Base-by-base conservation (phyloP, 352 stramenopile genomes). In the Pythium aristosporum region DNA sequence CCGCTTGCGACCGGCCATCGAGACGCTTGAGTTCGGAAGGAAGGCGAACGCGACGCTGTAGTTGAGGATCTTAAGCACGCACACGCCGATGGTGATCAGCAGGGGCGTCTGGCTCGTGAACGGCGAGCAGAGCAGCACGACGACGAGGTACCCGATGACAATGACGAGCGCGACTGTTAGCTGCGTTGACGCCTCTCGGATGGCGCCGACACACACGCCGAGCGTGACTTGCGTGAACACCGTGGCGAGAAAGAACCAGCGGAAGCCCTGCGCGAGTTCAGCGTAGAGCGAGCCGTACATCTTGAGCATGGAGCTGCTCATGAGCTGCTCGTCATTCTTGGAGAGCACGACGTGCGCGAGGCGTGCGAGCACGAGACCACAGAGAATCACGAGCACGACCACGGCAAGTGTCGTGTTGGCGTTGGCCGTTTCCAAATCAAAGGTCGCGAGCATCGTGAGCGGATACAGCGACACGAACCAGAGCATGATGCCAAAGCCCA, bases 381-480 rank as follows among this genome's bases (percentile, higher is more conserved):
- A 75, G 9, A 77, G 52, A 2, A 76, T 39, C 36, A 76, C 39
- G 1, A 82, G 37, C 23, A 71, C 59, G 8, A 60, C 5, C 11
- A 69, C 46, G 0, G 72, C 69, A 11, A 82, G 54, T 7, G 55
- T 30, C 18, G 50, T 25, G 59, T 68, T 66, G 39, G 74, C 23
- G 10, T 66, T 57, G 25, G 56, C 59, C 39, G 74, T 67, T 10
- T 62, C 52, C 32, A 75, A 65, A n/a, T 80, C 75, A 55, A 77
- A 82, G 39, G 51, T 74, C 8, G 68, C 28, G 15, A 72, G 56
- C 36, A 74, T 54, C 7, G 62, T 78, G 12, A 86, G 59, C 10
- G 77, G 77, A 36, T 80, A 80, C 44, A 83, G 56, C 28, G 69
- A 53, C 3, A 77, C 50, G 54, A 74, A 76, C 72, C 71, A 80